Evolutionary conservation across 345 rosid species (phyloP), one percentile per base, ranked within the genome.

Genomic region (Linum trigynum): DNA sequence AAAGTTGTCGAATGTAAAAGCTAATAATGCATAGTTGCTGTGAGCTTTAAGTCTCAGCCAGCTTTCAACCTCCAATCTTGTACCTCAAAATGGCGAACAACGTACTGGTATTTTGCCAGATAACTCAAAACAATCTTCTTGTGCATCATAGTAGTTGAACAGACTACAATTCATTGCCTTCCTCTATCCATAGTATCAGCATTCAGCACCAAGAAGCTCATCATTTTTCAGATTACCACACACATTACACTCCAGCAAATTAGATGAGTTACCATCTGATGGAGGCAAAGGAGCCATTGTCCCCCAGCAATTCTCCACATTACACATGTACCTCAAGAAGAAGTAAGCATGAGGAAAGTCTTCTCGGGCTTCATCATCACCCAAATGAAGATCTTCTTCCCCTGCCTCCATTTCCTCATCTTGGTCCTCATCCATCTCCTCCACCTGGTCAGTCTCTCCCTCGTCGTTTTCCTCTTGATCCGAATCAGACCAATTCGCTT

Each of bases 291-390:
- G 97, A 59, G 98, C 90, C 2, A 87, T 62, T 12, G 97, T 90
- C 12, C 98, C 98, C 61, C 88, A 65, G 39, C 98, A 92, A 66
- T 81, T 84, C 63, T 81, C 74, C 51, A 74, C 67, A 60, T 68
- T 71, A 63, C 98, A 92, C 92, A 90, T 78, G 73, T 83, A 92
- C 59, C 83, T 87, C 70, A 75, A 7, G 59, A 92, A 92, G 78
- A 92, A 92, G 72, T 87, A 89, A 0, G 97, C 90, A 3, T 88
- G 98, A 38, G 97, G 98, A 38, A 90, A 92, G 73, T 79, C 81
- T 0, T 68, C 11, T 7, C 72, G 77, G 8, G 61, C 50, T 23
- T 71, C 78, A 48, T 5, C 42, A 4, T 69, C 82, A n/a, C 64
- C 57, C 5, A 17, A 56, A 11, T 8, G 6, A 8, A 41, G 45